Conservation (phyloP, 2,329 filamentous ascomycete genomes). For the Dothistroma pini region DNA sequence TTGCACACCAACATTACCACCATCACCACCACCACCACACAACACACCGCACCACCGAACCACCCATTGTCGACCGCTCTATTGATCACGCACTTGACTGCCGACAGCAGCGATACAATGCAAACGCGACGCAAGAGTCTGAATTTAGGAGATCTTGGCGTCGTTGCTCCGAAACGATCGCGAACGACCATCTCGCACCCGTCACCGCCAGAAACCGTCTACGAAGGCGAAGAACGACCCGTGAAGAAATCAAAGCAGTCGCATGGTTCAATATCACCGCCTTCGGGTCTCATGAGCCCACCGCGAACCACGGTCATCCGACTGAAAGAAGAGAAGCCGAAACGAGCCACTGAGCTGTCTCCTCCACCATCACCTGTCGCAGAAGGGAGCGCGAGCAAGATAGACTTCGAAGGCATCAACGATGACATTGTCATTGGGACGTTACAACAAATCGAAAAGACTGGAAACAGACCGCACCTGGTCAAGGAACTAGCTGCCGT, state of each 20-base stretch:
- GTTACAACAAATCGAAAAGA: constrained; percentile 81
- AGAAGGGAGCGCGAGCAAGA: constrained; percentile 47
- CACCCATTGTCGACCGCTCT: constrained; percentile 1
- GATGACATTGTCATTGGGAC: constrained; percentile 94
- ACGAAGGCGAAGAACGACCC: constrained; percentile 55
- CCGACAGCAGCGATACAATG: constrained; percentile 52
- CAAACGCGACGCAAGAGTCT: constrained; percentile 95
- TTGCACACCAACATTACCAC: neutral
- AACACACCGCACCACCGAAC: neutral
- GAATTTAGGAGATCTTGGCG: constrained; percentile 87
- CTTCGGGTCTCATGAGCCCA: constrained; percentile 41
- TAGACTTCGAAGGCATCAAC: constrained; percentile 80
- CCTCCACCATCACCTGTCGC: constrained; percentile 71
- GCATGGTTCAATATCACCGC: constrained; percentile 52
- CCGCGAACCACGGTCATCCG: constrained; percentile 43
- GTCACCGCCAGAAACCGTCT: constrained; percentile 60
- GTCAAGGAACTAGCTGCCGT: constrained; percentile 89
- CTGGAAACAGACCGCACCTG: constrained; percentile 86
- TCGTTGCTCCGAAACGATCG: constrained; percentile 66
- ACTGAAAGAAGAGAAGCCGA: constrained; percentile 48
- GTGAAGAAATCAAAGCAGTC: constrained; percentile 69
- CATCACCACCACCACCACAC: too few species aligned
- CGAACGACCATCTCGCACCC: constrained; percentile 40
- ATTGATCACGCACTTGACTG: constrained; percentile 1
- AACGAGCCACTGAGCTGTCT: constrained; percentile 62